Evolutionary conservation across 345 rosid genomes (phyloP).

Genomic region (Arabis alpina): DNA sequence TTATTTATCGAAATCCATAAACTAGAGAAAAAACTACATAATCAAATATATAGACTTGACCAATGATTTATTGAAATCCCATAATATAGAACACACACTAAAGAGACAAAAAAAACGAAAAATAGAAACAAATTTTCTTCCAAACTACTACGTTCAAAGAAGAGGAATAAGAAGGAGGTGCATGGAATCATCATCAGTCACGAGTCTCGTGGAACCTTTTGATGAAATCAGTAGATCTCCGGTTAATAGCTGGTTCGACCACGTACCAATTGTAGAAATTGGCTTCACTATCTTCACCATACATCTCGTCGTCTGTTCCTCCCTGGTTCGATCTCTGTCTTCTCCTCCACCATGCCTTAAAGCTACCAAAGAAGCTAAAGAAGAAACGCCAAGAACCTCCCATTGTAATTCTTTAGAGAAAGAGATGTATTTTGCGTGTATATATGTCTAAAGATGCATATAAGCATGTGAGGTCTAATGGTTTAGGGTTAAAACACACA

Average conservation of each 20-base stretch:
- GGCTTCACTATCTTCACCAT: constrained; percentile 38
- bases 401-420: constrained; percentile 21
- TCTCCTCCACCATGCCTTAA: constrained; percentile 44
- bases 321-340: constrained; percentile 37
- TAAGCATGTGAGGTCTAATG: constrained; percentile 39
- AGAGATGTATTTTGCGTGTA: constrained; percentile 25
- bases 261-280: constrained; percentile 43
- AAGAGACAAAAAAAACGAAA: constrained; percentile 1
- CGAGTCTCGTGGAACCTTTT: constrained; percentile 48
- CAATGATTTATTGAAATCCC: constrained; percentile 28
- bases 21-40: neutral
- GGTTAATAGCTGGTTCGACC: constrained; percentile 46
- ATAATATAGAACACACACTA: constrained; percentile 20
- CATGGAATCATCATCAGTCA: constrained; percentile 24
- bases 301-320: constrained; percentile 37
- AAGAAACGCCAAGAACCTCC: constrained; percentile 48
- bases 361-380: constrained; percentile 46
- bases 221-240: constrained; percentile 49
- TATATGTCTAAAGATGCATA: constrained; percentile 17
- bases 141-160: constrained; percentile 10
- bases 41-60: constrained; percentile 2
- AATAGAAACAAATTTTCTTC: constrained; percentile 13
- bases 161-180: neutral
- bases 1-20: neutral
- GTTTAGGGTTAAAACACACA: constrained; percentile 44